phyloP scores from a whole-genome alignment of 768 basidiomycete genomes.

The Termitomyces sp. region DNA sequence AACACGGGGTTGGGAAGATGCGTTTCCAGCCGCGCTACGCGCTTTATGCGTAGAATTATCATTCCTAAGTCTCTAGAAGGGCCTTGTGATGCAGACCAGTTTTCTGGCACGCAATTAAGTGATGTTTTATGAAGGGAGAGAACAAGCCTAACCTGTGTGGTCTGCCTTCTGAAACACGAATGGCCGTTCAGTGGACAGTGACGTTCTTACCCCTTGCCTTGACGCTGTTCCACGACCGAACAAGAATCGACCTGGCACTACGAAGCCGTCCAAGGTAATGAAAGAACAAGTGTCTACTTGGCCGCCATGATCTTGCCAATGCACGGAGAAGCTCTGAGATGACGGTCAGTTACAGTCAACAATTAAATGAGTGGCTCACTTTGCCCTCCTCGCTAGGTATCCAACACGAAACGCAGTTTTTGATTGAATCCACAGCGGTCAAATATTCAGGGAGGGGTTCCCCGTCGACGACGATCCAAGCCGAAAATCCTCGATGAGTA shows the following conservation, averaged over 20 bases:
- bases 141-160: constrained; percentile 26
- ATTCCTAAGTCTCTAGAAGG: constrained; percentile 41
- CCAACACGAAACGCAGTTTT: constrained; percentile 57
- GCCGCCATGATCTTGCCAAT: constrained; percentile 61
- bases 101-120: background rate
- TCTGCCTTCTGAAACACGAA: constrained; percentile 50
- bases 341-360: background rate
- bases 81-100: constrained; percentile 7
- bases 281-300: constrained; percentile 49
- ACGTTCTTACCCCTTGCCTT: constrained; percentile 50
- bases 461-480: constrained; percentile 58
- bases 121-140: background rate
- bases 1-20: constrained; percentile 37
- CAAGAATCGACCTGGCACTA: constrained; percentile 59
- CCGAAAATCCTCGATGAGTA: constrained; percentile 56
- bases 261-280: constrained; percentile 59
- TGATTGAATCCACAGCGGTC: constrained; percentile 38
- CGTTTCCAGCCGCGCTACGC: constrained; percentile 20
- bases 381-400: constrained; percentile 57
- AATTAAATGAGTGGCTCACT: constrained; percentile 25
- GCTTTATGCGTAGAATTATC: constrained; percentile 45
- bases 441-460: constrained; percentile 48
- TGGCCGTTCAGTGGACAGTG: constrained; percentile 45
- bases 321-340: constrained; percentile 48
- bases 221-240: constrained; percentile 48